Evolutionary conservation across 345 rosid genomes (phyloP), one percentile per base, ranked within the genome.

Genomic region (Bretschneidera sinensis): DNA sequence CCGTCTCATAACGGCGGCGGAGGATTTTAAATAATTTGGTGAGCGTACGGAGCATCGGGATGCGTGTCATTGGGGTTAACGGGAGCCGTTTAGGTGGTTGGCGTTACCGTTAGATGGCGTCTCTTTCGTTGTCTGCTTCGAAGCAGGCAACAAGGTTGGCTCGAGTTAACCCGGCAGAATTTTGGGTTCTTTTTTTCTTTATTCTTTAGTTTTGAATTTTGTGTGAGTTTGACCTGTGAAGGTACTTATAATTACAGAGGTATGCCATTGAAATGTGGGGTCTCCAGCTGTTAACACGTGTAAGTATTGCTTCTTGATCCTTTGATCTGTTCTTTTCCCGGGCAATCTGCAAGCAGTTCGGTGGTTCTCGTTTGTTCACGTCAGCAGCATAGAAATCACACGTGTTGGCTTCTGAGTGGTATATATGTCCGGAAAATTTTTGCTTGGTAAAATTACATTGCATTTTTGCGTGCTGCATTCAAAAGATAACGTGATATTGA

Each of bases 61-160:
- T 56, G 80, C 77, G 81, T 67, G 78, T 22, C 13, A 61, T 24
- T 11, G 39, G 58, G 76, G 75, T 23, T 66, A 63, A 77, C 69
- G 73, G 78, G 15, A 43, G 66, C 18, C 61, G 55, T 64, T n/a
- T 64, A 21, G 7, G 19, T 23, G 25, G 51, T 31, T 20, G n/a
- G 10, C 73, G 71, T 63, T 61, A 57, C 65, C 79, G 85, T 76
- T 76, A 54, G 48, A 24, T 65, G 72, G 80, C 83, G 85, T 79
- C 80, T 64, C 64, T 75, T 60, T 75, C 65, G 60, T 74, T 81
- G 87, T 83, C 74, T 83, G 83, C 80, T 83, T 77, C 81, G 76
- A 62, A 67, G 76, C 83, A 79, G 80, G 88, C 84, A 85, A 81
- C 87, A 78, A 54, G 61, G 78, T 17, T 83, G 74, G 87, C 79